Evolutionary conservation across 2,329 filamentous ascomycete species (phyloP).

Genomic region (Pseudogymnoascus sp.): DNA sequence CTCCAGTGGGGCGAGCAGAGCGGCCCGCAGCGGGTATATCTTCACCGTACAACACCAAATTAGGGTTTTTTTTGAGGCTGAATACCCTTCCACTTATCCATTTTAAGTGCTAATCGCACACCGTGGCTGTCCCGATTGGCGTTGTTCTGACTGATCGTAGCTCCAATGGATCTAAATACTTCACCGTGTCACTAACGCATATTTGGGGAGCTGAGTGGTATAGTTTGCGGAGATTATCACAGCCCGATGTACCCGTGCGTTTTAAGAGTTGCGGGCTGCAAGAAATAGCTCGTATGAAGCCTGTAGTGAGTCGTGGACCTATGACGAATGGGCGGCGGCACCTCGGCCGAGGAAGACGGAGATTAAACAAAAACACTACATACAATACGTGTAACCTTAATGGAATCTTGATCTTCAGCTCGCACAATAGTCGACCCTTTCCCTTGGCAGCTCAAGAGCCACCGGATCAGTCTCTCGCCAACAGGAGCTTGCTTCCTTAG

Average conservation of each 20-base stretch:
- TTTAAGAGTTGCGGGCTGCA: neutral
- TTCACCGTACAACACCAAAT: too few relatives aligned
- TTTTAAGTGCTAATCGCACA: too few relatives aligned
- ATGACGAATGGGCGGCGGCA: neutral
- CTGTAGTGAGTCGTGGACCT: too few relatives aligned
- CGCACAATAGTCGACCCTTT: too few relatives aligned
- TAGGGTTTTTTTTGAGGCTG: too few relatives aligned
- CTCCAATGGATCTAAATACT: neutral
- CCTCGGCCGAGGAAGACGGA: neutral
- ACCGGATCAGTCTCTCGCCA: neutral
- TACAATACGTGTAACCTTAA: neutral
- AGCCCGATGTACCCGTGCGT: neutral
- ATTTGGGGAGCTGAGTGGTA: neutral
- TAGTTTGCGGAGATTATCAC: neutral
- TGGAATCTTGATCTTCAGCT: neutral
- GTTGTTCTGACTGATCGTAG: neutral
- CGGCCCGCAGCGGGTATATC: too few relatives aligned
- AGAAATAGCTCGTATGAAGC: neutral
- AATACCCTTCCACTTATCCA: too few relatives aligned
- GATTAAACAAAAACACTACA: too few relatives aligned
- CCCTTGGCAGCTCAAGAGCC: neutral
- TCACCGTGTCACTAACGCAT: neutral
- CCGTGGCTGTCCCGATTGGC: neutral
- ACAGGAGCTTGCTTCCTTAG: neutral
- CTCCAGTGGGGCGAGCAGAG: too few relatives aligned